Evolutionary conservation across 371 early-diverging fungal genomes (phyloP).

Genomic region (Parasitella parasitica): DNA sequence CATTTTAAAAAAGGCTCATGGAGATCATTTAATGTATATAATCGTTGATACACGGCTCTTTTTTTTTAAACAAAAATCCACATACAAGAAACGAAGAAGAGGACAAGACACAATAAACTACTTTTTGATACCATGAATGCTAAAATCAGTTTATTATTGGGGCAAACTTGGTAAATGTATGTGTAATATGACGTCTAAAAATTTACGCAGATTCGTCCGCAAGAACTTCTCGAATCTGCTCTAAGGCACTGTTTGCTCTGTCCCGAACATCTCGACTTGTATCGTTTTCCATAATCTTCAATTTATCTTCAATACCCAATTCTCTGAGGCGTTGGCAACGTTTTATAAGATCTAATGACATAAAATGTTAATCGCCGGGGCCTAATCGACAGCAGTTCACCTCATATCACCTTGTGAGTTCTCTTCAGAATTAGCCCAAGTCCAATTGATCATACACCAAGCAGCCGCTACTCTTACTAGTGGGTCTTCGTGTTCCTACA

Average conservation of each 20-base stretch:
- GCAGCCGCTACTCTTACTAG: conserved; percentile 71
- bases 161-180: background rate
- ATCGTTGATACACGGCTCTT: background rate
- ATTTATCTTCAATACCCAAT: conserved; percentile 62
- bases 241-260: conserved; percentile 69
- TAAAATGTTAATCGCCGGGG: background rate
- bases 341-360: conserved; percentile 10
- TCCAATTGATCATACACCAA: conserved; percentile 85
- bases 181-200: background rate
- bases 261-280: conserved; percentile 72
- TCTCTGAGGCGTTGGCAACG: conserved; percentile 34
- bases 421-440: conserved; percentile 69
- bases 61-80: background rate
- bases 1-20: background rate
- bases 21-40: background rate
- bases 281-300: conserved; percentile 57
- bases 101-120: background rate
- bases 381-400: no score
- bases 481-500: conserved; percentile 59
- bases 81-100: background rate
- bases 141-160: no score
- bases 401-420: conserved; percentile 42
- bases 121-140: conserved; percentile 1
- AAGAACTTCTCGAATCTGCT: conserved; percentile 43
- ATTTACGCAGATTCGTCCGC: conserved; percentile 11